Evolutionary conservation across 352 stramenopile species (phyloP).

Genomic region (Phytophthora cryptogea): DNA sequence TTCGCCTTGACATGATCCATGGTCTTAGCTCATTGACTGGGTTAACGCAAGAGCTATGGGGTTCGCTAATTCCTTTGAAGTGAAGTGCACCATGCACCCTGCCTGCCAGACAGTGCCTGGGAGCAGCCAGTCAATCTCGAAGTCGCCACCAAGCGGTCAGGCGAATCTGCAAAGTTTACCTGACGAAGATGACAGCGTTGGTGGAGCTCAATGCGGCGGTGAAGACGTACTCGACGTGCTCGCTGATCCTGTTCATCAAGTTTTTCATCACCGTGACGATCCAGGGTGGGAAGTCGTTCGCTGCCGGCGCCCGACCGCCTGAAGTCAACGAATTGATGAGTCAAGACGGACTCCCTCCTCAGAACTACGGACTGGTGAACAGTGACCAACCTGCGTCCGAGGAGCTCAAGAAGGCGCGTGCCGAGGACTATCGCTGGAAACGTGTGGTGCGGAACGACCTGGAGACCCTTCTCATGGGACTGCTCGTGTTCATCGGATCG

Average conservation of each 20-base stretch:
- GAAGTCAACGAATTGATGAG: constrained; percentile 32
- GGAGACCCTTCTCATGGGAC: constrained; percentile 46
- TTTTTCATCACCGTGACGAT: constrained; percentile 37
- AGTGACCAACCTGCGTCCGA: constrained; percentile 1
- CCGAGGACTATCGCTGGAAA: constrained; percentile 45
- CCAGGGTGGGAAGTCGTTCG: constrained; percentile 43
- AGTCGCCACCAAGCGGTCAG: neutral
- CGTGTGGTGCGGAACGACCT: constrained; percentile 53
- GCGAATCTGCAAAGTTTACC: no score
- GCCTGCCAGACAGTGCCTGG: neutral
- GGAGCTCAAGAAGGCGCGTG: constrained; percentile 24
- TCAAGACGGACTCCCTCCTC: constrained; percentile 13
- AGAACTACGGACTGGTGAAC: constrained; percentile 14
- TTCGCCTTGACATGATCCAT: no score
- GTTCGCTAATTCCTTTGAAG: no score
- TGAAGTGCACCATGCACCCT: no score
- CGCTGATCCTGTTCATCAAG: constrained; percentile 41
- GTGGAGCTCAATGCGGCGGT: constrained; percentile 31
- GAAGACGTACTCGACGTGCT: constrained; percentile 41
- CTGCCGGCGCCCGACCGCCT: constrained; percentile 30
- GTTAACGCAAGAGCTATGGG: no score
- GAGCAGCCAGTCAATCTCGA: neutral
- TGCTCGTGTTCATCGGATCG: constrained; percentile 48
- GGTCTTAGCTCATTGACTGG: no score
- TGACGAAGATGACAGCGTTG: constrained; percentile 12